Conservation (phyloP, 2,329 filamentous ascomycete species). For the Aureobasidium subglaciale region DNA sequence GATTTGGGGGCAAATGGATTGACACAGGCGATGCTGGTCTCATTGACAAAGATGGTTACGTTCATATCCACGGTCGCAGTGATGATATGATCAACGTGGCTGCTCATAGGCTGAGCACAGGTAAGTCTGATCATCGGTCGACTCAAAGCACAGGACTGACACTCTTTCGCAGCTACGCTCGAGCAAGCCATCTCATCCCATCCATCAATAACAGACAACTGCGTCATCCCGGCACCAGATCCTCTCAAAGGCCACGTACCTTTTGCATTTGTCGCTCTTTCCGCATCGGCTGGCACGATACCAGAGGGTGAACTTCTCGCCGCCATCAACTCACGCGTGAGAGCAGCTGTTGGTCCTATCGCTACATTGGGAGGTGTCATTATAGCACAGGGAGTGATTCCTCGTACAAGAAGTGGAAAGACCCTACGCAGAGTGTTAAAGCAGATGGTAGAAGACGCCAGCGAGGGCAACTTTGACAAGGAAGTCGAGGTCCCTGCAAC, state of each 20-base stretch:
- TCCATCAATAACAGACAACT: constrained; percentile 70
- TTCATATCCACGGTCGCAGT: constrained; percentile 55
- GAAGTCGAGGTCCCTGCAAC: constrained; percentile 71
- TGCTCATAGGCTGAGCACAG: constrained; percentile 82
- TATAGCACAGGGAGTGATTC: constrained; percentile 78
- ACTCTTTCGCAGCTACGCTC: constrained; percentile 56
- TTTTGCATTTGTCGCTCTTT: constrained; percentile 71
- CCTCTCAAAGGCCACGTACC: constrained; percentile 82
- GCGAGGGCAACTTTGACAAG: constrained; percentile 64
- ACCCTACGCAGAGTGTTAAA: constrained; percentile 74
- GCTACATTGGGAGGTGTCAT: constrained; percentile 80
- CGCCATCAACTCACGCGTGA: constrained; percentile 66
- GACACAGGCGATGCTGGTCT: constrained; percentile 89
- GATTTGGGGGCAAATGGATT: constrained; percentile 75
- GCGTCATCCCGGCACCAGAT: constrained; percentile 81
- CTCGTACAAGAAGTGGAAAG: constrained; percentile 88
- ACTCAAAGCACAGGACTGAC: background rate
- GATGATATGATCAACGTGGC: constrained; percentile 97
- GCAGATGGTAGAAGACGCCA: constrained; percentile 76
- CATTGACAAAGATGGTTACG: constrained; percentile 62
- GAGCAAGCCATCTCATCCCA: constrained; percentile 86
- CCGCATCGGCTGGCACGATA: constrained; percentile 29
- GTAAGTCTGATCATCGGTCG: constrained; percentile 39
- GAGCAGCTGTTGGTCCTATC: constrained; percentile 78
- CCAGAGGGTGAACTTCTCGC: constrained; percentile 41